A percentile compares a stretch with the other conserved stretches of the same genome.
These are phyloP conservation scores for Neofusicoccum ribis DNA, from an alignment of 2,329 filamentous ascomycete genomes.

Conservation along the genomic window DNA sequence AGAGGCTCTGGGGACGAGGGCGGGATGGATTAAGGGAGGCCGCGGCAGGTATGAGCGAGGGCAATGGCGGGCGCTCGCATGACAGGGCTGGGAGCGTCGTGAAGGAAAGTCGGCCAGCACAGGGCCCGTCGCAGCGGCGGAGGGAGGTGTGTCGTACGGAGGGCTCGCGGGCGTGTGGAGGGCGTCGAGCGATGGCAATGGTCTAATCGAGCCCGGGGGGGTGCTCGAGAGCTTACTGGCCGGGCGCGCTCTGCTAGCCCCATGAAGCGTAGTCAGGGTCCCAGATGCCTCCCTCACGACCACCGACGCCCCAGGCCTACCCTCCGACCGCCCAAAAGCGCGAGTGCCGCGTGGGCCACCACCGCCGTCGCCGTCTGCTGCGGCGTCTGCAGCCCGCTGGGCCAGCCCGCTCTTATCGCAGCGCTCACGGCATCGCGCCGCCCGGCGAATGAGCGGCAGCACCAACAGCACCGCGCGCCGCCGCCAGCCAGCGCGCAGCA, in stretches of 20 bases:
- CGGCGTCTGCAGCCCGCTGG: background rate
- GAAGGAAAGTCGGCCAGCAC: background rate
- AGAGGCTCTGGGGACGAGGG: background rate
- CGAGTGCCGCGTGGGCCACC: background rate
- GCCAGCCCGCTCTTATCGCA: background rate
- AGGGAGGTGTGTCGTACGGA: background rate
- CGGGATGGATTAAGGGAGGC: conserved; percentile 17
- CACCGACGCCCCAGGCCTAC: background rate
- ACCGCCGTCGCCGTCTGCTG: background rate
- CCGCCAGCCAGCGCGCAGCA: background rate
- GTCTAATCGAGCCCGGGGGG: conserved; percentile 5
- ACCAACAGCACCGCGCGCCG: background rate
- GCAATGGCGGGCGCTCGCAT: conserved; percentile 19
- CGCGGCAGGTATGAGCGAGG: background rate
- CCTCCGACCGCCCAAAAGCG: background rate
- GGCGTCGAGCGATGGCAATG: conserved; percentile 14
- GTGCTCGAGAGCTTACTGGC: background rate
- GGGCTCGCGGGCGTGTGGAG: conserved; percentile 12
- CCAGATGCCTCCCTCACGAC: background rate
- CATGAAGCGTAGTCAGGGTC: background rate
- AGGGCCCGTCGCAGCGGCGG: conserved; percentile 4
- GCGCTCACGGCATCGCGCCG: background rate
- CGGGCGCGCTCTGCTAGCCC: background rate
- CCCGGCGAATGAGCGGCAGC: background rate
- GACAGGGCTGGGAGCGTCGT: conserved; percentile 3